Conservation (phyloP, 805 yeast genomes). For the Nakazawaea peltata region DNA sequence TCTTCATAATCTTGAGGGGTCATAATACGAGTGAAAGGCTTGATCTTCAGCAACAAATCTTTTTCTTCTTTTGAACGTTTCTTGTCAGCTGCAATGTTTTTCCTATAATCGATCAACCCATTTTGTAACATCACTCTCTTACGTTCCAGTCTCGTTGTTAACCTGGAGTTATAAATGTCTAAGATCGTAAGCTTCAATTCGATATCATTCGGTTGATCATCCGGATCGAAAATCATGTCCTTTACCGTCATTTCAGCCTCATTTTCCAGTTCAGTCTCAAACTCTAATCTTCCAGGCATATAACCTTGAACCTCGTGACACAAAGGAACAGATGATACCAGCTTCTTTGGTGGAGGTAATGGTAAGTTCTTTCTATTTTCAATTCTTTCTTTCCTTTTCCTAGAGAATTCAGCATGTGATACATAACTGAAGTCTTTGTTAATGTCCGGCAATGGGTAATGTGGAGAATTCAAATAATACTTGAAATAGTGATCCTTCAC, state of each 20-base stretch:
- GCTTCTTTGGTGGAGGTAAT: conserved; percentile 79
- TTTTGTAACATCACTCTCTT: conserved; percentile 77
- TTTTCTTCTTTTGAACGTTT: conserved; percentile 84
- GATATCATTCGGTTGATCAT: conserved; percentile 81
- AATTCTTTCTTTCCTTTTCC: conserved; percentile 58
- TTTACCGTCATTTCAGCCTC: conserved; percentile 93
- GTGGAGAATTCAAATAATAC: conserved; percentile 57
- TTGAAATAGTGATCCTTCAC: conserved; percentile 76
- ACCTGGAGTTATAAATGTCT: conserved; percentile 82
- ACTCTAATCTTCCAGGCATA: conserved; percentile 98
- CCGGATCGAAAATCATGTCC: conserved; percentile 93
- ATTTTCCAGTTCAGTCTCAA: conserved; percentile 93
- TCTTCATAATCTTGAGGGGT: conserved; percentile 73
- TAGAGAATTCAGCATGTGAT: conserved; percentile 61
- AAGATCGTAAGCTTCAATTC: conserved; percentile 82
- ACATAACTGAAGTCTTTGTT: conserved; percentile 57
- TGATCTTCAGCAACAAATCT: conserved; percentile 65
- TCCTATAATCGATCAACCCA: conserved; percentile 75
- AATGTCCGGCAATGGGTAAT: conserved; percentile 88
- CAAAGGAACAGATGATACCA: conserved; percentile 87
- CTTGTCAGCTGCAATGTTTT: conserved; percentile 75
- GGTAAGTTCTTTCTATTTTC: conserved; percentile 69
- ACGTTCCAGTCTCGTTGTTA: conserved; percentile 88
- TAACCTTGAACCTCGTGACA: conserved; percentile 97
- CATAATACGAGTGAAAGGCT: conserved; percentile 77